phyloP scores from a whole-genome alignment of 176 grass and related monocot genomes.

The Pharus latifolius region DNA sequence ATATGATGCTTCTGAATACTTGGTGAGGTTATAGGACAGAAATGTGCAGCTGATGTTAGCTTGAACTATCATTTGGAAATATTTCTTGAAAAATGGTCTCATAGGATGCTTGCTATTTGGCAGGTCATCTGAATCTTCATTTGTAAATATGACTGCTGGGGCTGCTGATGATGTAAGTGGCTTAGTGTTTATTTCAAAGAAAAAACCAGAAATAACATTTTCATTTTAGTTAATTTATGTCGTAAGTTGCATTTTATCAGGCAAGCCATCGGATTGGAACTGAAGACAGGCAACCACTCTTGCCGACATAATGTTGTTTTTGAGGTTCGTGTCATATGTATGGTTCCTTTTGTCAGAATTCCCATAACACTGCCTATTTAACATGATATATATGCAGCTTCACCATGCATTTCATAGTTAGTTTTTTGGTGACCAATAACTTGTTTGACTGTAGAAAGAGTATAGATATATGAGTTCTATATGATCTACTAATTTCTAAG shows the following conservation, averaged over 20 bases:
- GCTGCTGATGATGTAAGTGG: slow-evolving; percentile 71
- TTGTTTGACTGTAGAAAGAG: too few relatives aligned
- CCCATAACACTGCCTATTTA: not conserved
- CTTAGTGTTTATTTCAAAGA: not conserved
- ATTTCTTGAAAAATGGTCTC: not conserved
- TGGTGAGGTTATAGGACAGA: not conserved
- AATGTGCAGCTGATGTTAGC: not conserved
- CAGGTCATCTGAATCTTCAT: slow-evolving; percentile 83
- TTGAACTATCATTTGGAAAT: too few relatives aligned
- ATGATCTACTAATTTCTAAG: too few relatives aligned
- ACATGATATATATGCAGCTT: not conserved
- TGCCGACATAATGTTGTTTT: slow-evolving; percentile 56
- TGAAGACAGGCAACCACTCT: slow-evolving; percentile 75
- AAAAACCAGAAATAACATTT: not conserved
- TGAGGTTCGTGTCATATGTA: slow-evolving; percentile 20
- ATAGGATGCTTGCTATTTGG: slow-evolving; percentile 2
- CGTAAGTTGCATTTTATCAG: slow-evolving; percentile 12
- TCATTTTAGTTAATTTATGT: not conserved
- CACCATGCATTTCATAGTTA: too few relatives aligned
- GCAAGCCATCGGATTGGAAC: slow-evolving; percentile 50
- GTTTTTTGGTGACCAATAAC: too few relatives aligned
- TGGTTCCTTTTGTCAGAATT: not conserved
- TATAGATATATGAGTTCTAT: too few relatives aligned
- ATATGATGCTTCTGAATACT: not conserved
- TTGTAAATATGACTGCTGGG: slow-evolving; percentile 97